Evolutionary conservation across 2,329 filamentous ascomycete species (phyloP), one percentile per base, ranked within the genome.

Genomic region (Paramyrothecium sp.): DNA sequence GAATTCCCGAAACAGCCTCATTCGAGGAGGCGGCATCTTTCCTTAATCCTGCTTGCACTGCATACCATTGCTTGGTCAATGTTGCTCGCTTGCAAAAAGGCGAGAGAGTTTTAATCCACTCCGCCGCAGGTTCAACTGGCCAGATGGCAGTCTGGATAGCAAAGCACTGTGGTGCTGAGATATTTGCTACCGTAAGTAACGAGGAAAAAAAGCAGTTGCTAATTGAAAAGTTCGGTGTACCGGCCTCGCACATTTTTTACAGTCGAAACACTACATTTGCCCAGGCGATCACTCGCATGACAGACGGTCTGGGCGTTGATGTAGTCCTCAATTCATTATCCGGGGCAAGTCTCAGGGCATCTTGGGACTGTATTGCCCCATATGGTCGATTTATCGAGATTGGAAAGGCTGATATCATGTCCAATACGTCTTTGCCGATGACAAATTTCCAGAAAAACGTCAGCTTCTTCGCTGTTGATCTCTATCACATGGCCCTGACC

Each of bases 351-450:
- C 56, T 76, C 0, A 63, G 60, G 0, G 64, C 68, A 1, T 70
- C 72, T 0, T 75, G 68, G 69, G 58, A 69, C 12, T 75, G 71
- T 48, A 58, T 78, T 16, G 71, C 74, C 1, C 56, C 61, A 2
- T 67, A 63, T 20, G 75, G 75, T 0, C 56, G 64, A 0, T 69
- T 77, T 51, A 51, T 78, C 0, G 75, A 77, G 54, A 67, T 77
- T 34, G 71, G 67, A 0, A 71, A 69, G 34, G 61, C 61, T 3
- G 73, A 74, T 33, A 66, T 73, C 3, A 44, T 57, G 11, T 46
- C 49, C 1, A 54, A 54, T 16, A 54, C 55, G 0, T 49, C 49
- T 3, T 54, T 68, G 2, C 53, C 60, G 2, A 60, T 68, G 49
- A 50, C 26, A 10, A 21, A 34, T 13, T 65, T 65, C 17, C 56